These are phyloP conservation scores for Pseudocercospora pini-densiflorae DNA, from an alignment of 2,329 filamentous ascomycete species.

Conservation along the genomic window DNA sequence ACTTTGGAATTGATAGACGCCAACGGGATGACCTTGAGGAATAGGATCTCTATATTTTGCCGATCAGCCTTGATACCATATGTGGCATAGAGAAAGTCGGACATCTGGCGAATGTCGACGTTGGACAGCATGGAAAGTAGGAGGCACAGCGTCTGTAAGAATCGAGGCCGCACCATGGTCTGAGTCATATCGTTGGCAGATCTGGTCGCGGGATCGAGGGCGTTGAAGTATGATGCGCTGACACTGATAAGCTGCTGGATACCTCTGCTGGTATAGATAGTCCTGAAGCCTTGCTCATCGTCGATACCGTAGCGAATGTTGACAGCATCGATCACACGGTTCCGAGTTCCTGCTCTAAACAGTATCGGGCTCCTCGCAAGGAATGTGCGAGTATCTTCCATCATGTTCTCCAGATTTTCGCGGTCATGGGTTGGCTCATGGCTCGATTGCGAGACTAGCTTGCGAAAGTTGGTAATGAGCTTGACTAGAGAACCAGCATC, in stretches of 20 bases:
- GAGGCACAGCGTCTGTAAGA: conserved; percentile 12
- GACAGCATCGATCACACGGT: conserved; percentile 4
- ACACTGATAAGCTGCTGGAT: conserved; percentile 13
- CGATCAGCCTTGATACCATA: conserved; percentile 14
- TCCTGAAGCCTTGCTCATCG: conserved; percentile 12
- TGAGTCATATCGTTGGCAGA: conserved; percentile 1
- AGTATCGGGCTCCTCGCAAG: conserved; percentile 13
- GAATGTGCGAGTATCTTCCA: conserved; percentile 14
- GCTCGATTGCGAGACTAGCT: conserved; percentile 4
- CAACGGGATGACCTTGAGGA: conserved; percentile 15
- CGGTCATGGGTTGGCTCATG: neutral
- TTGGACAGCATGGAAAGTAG: conserved; percentile 9
- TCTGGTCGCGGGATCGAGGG: conserved; percentile 1
- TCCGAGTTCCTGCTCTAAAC: conserved; percentile 13
- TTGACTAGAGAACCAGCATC: conserved; percentile 11
- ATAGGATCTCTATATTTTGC: neutral
- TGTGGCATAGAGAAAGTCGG: conserved; percentile 9
- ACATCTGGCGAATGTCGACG: conserved; percentile 5
- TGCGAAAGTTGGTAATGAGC: conserved; percentile 9
- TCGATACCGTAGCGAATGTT: conserved; percentile 17
- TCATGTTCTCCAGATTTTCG: conserved; percentile 18
- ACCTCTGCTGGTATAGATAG: conserved; percentile 14
- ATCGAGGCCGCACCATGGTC: conserved; percentile 8
- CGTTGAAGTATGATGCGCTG: conserved; percentile 14
- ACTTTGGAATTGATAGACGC: conserved; percentile 13